Percentiles rank a stretch among this genome's conserved stretches.
These are phyloP conservation scores for Paraphoma chrysanthemicola DNA, from an alignment of 2,329 filamentous ascomycete genomes.

Conservation along the genomic window DNA sequence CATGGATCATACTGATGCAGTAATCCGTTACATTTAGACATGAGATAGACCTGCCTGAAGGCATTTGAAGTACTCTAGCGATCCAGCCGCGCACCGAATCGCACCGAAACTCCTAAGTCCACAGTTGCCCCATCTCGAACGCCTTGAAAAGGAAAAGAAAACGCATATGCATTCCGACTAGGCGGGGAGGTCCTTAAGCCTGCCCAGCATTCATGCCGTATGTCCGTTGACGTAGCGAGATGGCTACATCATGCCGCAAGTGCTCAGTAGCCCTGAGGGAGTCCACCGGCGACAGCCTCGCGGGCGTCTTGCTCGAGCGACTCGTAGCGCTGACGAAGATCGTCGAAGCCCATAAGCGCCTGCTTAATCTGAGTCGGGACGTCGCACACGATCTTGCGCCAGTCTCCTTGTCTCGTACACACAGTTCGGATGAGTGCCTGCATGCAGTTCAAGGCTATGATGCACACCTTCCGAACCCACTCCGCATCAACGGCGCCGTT, in stretches of 20 bases:
- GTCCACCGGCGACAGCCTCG: slow-evolving; percentile 23
- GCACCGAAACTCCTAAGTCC: slow-evolving; percentile 8
- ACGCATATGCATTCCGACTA: no score
- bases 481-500: slow-evolving; percentile 25
- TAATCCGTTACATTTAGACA: not conserved
- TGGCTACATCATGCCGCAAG: not conserved
- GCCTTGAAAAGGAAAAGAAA: not conserved
- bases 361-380: slow-evolving; percentile 24
- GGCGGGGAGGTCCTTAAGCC: not conserved
- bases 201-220: not conserved
- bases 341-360: slow-evolving; percentile 22
- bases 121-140: not conserved
- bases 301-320: slow-evolving; percentile 24
- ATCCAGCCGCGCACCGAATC: slow-evolving; percentile 3
- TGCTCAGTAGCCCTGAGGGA: slow-evolving; percentile 22
- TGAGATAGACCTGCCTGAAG: not conserved
- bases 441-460: slow-evolving; percentile 30
- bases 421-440: slow-evolving; percentile 19
- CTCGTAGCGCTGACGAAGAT: slow-evolving; percentile 25
- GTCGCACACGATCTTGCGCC: slow-evolving; percentile 27
- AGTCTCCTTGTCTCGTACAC: slow-evolving; percentile 22
- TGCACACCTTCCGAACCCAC: slow-evolving; percentile 22
- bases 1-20: not conserved
- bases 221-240: not conserved
- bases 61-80: not conserved